Evolutionary conservation across 805 yeast species (phyloP), one percentile per base, ranked within the genome.

Genomic region (Wickerhamomyces hampshirensis): DNA sequence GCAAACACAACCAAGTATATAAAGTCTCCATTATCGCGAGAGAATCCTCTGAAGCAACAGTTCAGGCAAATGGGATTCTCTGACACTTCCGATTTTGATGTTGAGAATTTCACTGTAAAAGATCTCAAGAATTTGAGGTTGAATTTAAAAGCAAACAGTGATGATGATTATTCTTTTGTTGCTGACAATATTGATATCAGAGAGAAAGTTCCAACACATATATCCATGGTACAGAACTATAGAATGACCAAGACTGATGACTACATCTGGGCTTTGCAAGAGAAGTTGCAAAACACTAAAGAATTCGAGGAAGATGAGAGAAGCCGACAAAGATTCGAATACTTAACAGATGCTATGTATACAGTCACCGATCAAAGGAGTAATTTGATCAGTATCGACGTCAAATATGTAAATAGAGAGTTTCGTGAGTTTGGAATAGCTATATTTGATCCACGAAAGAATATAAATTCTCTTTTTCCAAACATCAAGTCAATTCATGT

Each of bases 391-490:
- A 24, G 35, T 12, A 27, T 40, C 12, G 45, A 44, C 28, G 7
- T 39, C 7, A 44, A 44, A 31, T 15, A 34, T 6, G 31, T 41
- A 4, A 21, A 34, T n/a, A 42, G 42, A 1, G 26, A 41, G 5
- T 19, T 41, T n/a, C 33, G 45, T 29, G 51, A 47, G 26, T 35
- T 47, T 23, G 51, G 51, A 8, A 31, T 47, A 23, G 37, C 48
- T 15, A 29, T 47, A 1, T 47, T 34, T 27, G 47, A 44, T 18
- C 51, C 48, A 45, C 39, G 41, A 56, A 23, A 24, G 13, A 38
- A 38, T 23, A 26, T 23, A 18, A 30, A 33, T 18, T 38, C 43
- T 11, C 7, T 30, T 3, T n/a, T 44, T 1, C 48, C 51, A 1
- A 35, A 37, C 15, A 33, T 47, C 30, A 37, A 38, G 13, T 38